These are phyloP conservation scores for Penicillium sumatraense DNA, from an alignment of 2,329 filamentous ascomycete species.

Conservation along the genomic window DNA sequence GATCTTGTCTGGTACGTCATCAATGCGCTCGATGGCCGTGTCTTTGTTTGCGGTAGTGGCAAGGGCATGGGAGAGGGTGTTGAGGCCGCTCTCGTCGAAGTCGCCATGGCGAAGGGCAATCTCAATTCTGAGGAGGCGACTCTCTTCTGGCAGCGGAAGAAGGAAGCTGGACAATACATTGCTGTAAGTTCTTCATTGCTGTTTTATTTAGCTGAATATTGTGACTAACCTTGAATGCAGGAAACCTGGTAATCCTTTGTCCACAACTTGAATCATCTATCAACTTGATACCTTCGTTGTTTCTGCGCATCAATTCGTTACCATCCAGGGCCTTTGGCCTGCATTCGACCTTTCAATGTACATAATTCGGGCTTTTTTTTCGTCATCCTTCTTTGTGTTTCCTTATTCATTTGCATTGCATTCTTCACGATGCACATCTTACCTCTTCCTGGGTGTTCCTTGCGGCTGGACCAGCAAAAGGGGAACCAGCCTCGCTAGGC, in stretches of 20 bases:
- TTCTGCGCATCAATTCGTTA: background rate
- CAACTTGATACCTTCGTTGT: background rate
- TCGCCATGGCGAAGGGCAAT: slow-evolving; percentile 91
- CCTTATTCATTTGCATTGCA: background rate
- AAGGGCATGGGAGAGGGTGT: slow-evolving; percentile 99
- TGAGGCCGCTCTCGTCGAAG: slow-evolving; percentile 81
- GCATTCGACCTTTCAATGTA: background rate
- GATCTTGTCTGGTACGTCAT: slow-evolving; percentile 99
- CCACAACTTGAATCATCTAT: background rate
- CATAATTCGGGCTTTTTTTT: background rate
- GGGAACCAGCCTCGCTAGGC: background rate
- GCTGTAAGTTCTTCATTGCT: slow-evolving; percentile 57
- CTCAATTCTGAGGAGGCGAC: slow-evolving; percentile 79
- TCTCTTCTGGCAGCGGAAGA: slow-evolving; percentile 91
- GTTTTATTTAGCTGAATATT: background rate
- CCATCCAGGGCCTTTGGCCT: background rate
- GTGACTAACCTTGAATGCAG: slow-evolving; percentile 21
- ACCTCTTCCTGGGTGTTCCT: background rate
- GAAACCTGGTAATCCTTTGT: slow-evolving; percentile 40
- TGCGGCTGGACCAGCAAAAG: background rate
- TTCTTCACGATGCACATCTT: background rate
- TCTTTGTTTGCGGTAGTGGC: slow-evolving; percentile 94
- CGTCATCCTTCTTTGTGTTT: background rate
- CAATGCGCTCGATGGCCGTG: slow-evolving; percentile 91
- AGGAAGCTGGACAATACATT: slow-evolving; percentile 92